Evolutionary conservation across 352 stramenopile species (phyloP), one percentile per base, ranked within the genome.

Genomic region (Phytophthora tubulina): DNA sequence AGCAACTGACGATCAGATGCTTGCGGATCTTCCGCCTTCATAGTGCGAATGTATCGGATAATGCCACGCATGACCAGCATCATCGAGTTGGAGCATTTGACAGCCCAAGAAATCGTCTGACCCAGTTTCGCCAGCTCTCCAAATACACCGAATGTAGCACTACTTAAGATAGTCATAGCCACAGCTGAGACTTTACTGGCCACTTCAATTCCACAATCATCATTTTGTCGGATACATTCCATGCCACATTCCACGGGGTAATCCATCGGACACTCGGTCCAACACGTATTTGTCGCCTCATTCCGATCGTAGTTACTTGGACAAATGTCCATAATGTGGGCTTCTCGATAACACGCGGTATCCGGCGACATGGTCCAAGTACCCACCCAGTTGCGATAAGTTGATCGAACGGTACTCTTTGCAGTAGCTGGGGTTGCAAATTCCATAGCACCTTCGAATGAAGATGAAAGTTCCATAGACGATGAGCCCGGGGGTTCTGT

Each of bases 241-340:
- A 82, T 82, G 54, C 79, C 81, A 33, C 79, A 89, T 31, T 84
- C 69, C 0, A 89, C 76, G 2, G 83, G 83, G 68, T 86, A 91
- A 32, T 85, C 74, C 14, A 88, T 53, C 0, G 83, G 83, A 30
- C 83, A 91, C 57, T 89, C 67, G 0, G 80, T 78, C 82, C 82
- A 90, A 58, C 80, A 90, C 7, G 82, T 88, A 11, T 78, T 70
- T 53, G 81, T 74, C 0, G 77, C 69, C 41, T 88, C 78, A n/a
- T 75, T 84, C 7, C 71, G 71, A 45, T 82, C 74, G 67, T 83
- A 90, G 27, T 82, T 82, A 4, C 49, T 32, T 1, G 78, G 72
- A 41, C 80, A 88, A 4, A 54, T 68, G 49, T 74, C 63, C 59
- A 79, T 78, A 8, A 82, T 58, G 41, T 84, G 69, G 10, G 72